Evolutionary conservation across 441 rosid genomes (phyloP).

Genomic region (Caryocar brasiliense): DNA sequence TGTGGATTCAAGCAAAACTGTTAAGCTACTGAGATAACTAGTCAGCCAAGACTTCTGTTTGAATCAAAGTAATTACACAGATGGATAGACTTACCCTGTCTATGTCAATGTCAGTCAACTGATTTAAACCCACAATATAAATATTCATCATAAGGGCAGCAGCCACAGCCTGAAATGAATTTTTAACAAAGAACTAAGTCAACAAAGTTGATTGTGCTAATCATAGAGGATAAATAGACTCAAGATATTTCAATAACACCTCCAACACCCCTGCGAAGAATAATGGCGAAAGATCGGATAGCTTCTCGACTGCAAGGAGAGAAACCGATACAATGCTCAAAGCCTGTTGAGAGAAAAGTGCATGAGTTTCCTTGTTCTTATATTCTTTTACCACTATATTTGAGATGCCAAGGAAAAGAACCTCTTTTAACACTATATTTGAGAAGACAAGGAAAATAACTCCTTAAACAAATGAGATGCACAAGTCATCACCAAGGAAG

Average conservation of each 20-base stretch:
- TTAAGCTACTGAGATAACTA: too few species aligned
- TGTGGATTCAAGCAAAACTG: too few species aligned
- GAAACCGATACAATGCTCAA: slow-evolving; percentile 85
- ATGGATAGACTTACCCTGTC: slow-evolving; percentile 58
- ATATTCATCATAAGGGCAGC: slow-evolving; percentile 95
- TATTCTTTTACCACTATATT: neutral
- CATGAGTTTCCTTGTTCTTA: neutral
- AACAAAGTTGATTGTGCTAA: neutral
- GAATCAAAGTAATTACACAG: too few species aligned
- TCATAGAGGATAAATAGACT: neutral
- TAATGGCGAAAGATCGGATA: slow-evolving; percentile 66
- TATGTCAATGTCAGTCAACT: slow-evolving; percentile 80
- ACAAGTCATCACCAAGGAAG: too few species aligned
- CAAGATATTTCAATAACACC: slow-evolving; percentile 26
- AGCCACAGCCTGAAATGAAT: slow-evolving; percentile 57
- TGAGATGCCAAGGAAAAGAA: too few species aligned
- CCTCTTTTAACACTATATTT: too few species aligned
- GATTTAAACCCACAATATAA: slow-evolving; percentile 87
- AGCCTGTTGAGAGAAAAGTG: slow-evolving; percentile 34
- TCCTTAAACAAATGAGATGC: too few species aligned
- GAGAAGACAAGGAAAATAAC: too few species aligned
- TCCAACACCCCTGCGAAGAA: slow-evolving; percentile 67
- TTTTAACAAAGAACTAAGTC: neutral
- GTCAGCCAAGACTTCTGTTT: too few species aligned
- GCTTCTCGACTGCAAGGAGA: slow-evolving; percentile 72